These are phyloP conservation scores for Melastoma malabathricum DNA, from an alignment of 345 rosid genomes.

Conservation along the genomic window DNA sequence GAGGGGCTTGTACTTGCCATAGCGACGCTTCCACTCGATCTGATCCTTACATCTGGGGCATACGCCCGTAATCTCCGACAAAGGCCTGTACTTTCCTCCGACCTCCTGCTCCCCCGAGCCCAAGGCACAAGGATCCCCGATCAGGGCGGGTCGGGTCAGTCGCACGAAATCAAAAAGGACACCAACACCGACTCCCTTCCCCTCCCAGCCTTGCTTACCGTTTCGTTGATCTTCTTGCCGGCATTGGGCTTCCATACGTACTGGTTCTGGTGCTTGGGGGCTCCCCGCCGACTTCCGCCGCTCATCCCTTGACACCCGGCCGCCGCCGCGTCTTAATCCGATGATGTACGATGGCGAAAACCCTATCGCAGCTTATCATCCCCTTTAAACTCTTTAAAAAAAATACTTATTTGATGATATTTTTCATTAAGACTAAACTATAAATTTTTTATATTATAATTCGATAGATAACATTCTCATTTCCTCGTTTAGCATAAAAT, in stretches of 20 bases:
- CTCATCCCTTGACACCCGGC: constrained; percentile 38
- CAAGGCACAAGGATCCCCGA: background rate
- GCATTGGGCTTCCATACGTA: constrained; percentile 89
- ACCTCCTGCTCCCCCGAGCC: constrained; percentile 30
- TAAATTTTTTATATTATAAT: too few relatives aligned
- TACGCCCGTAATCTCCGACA: constrained; percentile 75
- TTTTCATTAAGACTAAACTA: too few relatives aligned
- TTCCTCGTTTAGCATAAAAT: too few relatives aligned
- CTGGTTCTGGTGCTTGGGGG: constrained; percentile 78
- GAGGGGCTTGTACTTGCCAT: constrained; percentile 78
- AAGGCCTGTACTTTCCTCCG: constrained; percentile 58
- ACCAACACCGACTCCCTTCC: background rate
- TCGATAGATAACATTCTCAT: too few relatives aligned
- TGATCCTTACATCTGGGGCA: constrained; percentile 77
- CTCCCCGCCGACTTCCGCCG: constrained; percentile 29
- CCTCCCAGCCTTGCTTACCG: constrained; percentile 17
- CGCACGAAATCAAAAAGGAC: background rate
- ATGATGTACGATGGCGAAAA: too few relatives aligned
- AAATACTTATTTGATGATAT: too few relatives aligned
- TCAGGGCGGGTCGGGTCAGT: too few relatives aligned
- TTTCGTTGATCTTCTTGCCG: constrained; percentile 78
- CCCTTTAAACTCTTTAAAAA: too few relatives aligned
- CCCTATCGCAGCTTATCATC: too few relatives aligned
- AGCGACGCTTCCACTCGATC: constrained; percentile 91
- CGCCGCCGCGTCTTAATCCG: too few relatives aligned